These are phyloP conservation scores for Pleurotus cornucopiae DNA, from an alignment of 768 basidiomycete species.

Conservation along the genomic window DNA sequence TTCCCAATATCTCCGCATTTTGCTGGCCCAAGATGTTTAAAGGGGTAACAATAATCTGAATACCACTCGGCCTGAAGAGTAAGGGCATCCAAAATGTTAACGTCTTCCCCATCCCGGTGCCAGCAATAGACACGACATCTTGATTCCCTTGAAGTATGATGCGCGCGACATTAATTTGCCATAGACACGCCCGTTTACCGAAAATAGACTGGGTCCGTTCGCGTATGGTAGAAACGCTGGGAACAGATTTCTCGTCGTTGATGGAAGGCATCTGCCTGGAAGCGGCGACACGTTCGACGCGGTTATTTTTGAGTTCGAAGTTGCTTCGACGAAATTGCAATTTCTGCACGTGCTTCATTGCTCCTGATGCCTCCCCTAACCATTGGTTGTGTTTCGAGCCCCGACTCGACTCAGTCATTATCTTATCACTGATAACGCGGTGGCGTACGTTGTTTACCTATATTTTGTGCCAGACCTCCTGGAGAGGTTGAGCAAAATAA, in stretches of 20 bases:
- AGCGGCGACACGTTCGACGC: too few relatives aligned
- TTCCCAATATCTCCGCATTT: constrained; percentile 9
- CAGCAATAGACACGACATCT: constrained; percentile 21
- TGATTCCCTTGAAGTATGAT: constrained; percentile 14
- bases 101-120: constrained; percentile 26
- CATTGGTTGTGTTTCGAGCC: too few relatives aligned
- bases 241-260: neutral
- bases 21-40: constrained; percentile 20
- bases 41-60: constrained; percentile 17
- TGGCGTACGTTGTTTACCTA: too few relatives aligned
- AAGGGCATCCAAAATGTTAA: constrained; percentile 28
- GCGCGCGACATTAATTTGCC: constrained; percentile 15
- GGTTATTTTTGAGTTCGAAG: too few relatives aligned
- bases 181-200: constrained; percentile 14
- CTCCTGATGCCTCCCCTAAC: too few relatives aligned
- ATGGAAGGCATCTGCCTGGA: neutral
- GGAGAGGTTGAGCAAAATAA: too few relatives aligned
- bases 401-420: too few relatives aligned
- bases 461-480: too few relatives aligned
- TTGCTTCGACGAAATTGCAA: too few relatives aligned
- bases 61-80: constrained; percentile 15
- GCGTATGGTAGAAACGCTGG: neutral
- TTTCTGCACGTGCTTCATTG: too few relatives aligned
- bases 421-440: too few relatives aligned
- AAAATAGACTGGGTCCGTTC: neutral